Evolutionary conservation across 768 basidiomycete species (phyloP), one percentile per base, ranked within the genome.

Genomic region (Mycena venus): DNA sequence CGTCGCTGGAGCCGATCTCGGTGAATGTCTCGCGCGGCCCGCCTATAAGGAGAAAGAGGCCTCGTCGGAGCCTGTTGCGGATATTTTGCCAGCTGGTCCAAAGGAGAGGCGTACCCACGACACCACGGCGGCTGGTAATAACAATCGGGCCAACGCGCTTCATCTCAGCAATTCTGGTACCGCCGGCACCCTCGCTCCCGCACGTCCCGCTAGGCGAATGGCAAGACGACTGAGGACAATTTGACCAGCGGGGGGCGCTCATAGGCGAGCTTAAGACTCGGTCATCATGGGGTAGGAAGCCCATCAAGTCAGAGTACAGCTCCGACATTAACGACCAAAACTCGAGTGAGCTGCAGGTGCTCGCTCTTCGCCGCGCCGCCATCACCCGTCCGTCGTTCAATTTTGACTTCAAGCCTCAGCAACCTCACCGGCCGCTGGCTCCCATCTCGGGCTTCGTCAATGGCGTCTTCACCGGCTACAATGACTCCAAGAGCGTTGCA

Each of bases 261-360:
- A 12, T 64, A 0, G 47, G 44, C 14, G 63, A 66, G 17, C 44
- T 66, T 8, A 66, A 72, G 58, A 29, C 21, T 0, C 34, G 51
- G 4, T 25, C 51, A 15, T 23, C 32, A 1, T 61, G 31, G 51
- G 17, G 17, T 0, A 72, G 65, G 55, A 36, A 42, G 3, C 12
- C 40, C 25, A 10, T 31, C 19, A 38, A 19, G 5, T 4, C 31
- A 9, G 14, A 34, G 2, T 31, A 9, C 25, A 55, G 55, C 11
- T 65, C 67, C 31, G 61, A 62, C 23, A 9, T 27, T 8, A 10
- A 5, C 9, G 4, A 1, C 14, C 2, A 32, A 7, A 15, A 34
- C 21, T 25, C 38, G 27, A 63, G 66, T 27, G 72, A 73, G 40
- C 11, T 69, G 25, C 49, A 73, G 67, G 72, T 60, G 25, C 49